Percentiles rank a stretch among this genome's conserved stretches.
Evolutionary conservation across 768 basidiomycete species (phyloP).

Genomic region (Collybia sordida): DNA sequence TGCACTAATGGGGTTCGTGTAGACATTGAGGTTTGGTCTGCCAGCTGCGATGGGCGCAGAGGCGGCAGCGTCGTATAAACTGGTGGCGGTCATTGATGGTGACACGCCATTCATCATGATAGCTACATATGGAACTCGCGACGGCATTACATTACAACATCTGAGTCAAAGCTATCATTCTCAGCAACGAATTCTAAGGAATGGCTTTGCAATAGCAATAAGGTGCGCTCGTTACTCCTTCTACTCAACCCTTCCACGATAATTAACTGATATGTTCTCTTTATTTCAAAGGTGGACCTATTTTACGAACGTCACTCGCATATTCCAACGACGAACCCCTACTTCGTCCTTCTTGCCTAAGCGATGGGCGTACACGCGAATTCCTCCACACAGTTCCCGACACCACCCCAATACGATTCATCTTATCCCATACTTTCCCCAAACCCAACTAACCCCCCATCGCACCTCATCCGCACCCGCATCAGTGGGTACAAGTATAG

Average conservation of each 20-base stretch:
- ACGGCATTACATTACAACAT: slow-evolving; percentile 93
- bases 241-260: too few relatives aligned
- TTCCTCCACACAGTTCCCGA: slow-evolving; percentile 27
- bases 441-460: slow-evolving; percentile 32
- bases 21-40: slow-evolving; percentile 99
- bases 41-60: slow-evolving; percentile 96
- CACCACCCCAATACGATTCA: slow-evolving; percentile 28
- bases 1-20: slow-evolving; percentile 6
- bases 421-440: slow-evolving; percentile 28
- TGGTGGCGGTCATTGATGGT: slow-evolving; percentile 98
- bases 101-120: slow-evolving; percentile 99
- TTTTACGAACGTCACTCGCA: slow-evolving; percentile 95
- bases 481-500: slow-evolving; percentile 25
- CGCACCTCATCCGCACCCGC: slow-evolving; percentile 20
- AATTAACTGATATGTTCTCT: too few relatives aligned
- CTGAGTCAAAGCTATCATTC: slow-evolving; percentile 89
- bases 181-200: too few relatives aligned
- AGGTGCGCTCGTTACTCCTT: slow-evolving; percentile 47
- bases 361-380: slow-evolving; percentile 89
- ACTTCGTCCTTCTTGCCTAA: slow-evolving; percentile 88
- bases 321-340: slow-evolving; percentile 97
- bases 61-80: slow-evolving; percentile 90
- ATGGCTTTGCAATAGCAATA: slow-evolving; percentile 99
- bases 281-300: slow-evolving; percentile 50
- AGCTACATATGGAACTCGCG: too few relatives aligned